Conservation (phyloP, 805 yeast genomes). For the Myxozyma vanderwaltii region DNA sequence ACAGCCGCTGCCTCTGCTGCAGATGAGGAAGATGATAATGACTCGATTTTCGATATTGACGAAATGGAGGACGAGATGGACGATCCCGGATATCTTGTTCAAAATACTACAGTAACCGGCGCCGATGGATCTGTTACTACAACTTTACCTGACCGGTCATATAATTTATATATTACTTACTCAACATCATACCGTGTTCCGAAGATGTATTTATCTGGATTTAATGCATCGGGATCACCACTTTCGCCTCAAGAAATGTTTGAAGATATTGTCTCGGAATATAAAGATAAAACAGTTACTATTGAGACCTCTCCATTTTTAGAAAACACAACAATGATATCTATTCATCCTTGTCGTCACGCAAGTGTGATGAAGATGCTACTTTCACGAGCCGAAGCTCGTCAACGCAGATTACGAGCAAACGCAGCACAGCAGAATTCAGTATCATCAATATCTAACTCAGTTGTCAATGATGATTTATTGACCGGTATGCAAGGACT, state of each 20-base stretch:
- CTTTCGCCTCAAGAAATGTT: slow-evolving; percentile 87
- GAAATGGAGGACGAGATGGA: slow-evolving; percentile 32
- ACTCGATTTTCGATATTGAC: slow-evolving; percentile 27
- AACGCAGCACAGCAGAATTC: slow-evolving; percentile 3
- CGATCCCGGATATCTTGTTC: slow-evolving; percentile 26
- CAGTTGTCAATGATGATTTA: slow-evolving; percentile 21
- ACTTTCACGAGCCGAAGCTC: slow-evolving; percentile 65
- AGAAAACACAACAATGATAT: slow-evolving; percentile 69
- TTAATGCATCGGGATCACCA: slow-evolving; percentile 79
- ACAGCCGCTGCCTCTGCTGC: background rate
- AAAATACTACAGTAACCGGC: background rate
- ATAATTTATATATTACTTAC: slow-evolving; percentile 88
- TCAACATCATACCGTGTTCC: slow-evolving; percentile 96
- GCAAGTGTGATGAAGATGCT: slow-evolving; percentile 91
- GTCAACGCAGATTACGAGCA: slow-evolving; percentile 26
- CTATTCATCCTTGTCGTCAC: slow-evolving; percentile 96
- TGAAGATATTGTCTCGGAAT: slow-evolving; percentile 89
- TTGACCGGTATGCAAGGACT: slow-evolving; percentile 39
- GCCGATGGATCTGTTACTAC: slow-evolving; percentile 31
- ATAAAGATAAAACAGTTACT: slow-evolving; percentile 93
- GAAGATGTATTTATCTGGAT: slow-evolving; percentile 88
- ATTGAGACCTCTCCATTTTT: slow-evolving; percentile 86
- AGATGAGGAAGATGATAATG: slow-evolving; percentile 17
- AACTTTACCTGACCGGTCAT: slow-evolving; percentile 53
- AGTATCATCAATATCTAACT: background rate